phyloP scores from a whole-genome alignment of 768 basidiomycete genomes.

The Lactarius hatsudake region DNA sequence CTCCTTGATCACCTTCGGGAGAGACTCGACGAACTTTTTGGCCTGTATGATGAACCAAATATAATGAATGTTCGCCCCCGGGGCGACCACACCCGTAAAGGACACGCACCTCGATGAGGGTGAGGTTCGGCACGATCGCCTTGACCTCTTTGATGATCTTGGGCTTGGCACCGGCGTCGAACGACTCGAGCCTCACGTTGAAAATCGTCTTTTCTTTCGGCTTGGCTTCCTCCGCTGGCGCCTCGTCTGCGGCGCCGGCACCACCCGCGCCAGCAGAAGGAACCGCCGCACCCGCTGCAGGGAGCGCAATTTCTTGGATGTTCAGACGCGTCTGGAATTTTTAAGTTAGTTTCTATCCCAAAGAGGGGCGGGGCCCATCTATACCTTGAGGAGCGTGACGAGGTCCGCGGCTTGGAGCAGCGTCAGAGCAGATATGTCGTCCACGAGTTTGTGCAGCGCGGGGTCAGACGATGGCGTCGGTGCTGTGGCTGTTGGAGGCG shows the following conservation, averaged over 20 bases:
- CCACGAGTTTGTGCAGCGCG: slow-evolving; percentile 78
- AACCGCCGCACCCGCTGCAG: slow-evolving; percentile 63
- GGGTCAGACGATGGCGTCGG: slow-evolving; percentile 49
- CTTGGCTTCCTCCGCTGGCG: slow-evolving; percentile 48
- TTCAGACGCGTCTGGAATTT: slow-evolving; percentile 76
- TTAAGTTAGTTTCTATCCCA: too few relatives aligned
- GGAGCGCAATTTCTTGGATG: slow-evolving; percentile 96
- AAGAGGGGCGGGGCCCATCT: slow-evolving; percentile 14
- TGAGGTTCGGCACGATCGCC: slow-evolving; percentile 91
- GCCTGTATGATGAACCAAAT: slow-evolving; percentile 52
- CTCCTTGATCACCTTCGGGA: slow-evolving; percentile 92
- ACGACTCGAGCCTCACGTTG: slow-evolving; percentile 91
- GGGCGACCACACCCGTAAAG: not conserved
- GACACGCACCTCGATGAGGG: slow-evolving; percentile 87
- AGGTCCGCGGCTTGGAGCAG: slow-evolving; percentile 95
- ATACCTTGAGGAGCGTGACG: slow-evolving; percentile 85
- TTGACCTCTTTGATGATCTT: slow-evolving; percentile 99
- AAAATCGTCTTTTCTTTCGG: slow-evolving; percentile 99
- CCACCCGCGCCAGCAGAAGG: slow-evolving; percentile 51
- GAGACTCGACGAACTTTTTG: slow-evolving; percentile 97
- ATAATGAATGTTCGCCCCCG: not conserved
- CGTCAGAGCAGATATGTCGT: slow-evolving; percentile 86
- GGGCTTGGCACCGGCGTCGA: slow-evolving; percentile 87
- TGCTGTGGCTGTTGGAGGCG: not conserved
- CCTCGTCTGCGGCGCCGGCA: slow-evolving; percentile 58